Base-by-base conservation (phyloP, 495 filamentous ascomycete genomes). In the Xylaria telfairii region DNA sequence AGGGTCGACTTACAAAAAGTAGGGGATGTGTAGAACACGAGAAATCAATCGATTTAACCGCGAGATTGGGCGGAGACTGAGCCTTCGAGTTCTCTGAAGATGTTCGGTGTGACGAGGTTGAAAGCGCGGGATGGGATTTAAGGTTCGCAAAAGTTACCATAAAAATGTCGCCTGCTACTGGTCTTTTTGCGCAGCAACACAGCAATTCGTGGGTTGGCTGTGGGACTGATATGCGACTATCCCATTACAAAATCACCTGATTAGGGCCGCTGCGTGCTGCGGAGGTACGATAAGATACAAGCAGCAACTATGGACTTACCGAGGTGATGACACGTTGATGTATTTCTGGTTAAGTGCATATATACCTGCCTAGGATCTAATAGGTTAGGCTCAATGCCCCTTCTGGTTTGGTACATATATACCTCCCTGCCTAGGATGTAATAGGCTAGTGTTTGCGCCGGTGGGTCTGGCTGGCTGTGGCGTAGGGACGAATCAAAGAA, bases 1-100 rank as follows among this genome's bases (percentile, higher is more conserved):
- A 71, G 70, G 47, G 72, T 67, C 56, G 42, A 78, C 81, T 81
- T 73, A 82, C 81, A 66, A 53, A 51, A 72, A 72, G 67, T 61
- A 67, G 61, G 60, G 54, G 49, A 26, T 72, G 26, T 44, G 37
- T 74, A 81, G 83, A 86, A 86, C 84, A 83, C 83, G 84, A 86
- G 84, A 84, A 76, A 83, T 85, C 84, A 86, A 86, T 86, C 84
- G 80, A 73, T 86, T 86, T 86, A 86, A 86, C 84, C 84, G 84
- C 84, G 69, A 65, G 71, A 75, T 77, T 80, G 81, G 75, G 84
- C 84, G 84, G 84, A 85, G 84, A 86, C 84, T 85, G 84, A 86
- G 82, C 82, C 83, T 85, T 86, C 83, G 81, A 82, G 83, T 85
- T 82, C 83, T 80, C 77, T 74, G 69, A 73, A 73, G 71, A 70